Evolutionary conservation across 352 stramenopile genomes (phyloP).

Genomic region (Phytophthora pini): DNA sequence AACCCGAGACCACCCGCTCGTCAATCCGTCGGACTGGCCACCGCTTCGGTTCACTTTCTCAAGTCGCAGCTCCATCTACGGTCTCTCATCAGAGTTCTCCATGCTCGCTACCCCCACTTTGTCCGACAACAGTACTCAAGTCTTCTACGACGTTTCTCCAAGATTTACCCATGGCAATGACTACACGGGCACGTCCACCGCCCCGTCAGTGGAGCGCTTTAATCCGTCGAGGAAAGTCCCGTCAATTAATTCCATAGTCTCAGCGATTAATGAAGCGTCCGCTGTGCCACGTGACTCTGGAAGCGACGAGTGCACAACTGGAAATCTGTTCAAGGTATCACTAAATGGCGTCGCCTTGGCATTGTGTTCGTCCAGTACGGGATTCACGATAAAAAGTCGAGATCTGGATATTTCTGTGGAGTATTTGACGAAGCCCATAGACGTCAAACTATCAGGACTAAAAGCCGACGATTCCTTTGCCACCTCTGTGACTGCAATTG

Average conservation of each 20-base stretch:
- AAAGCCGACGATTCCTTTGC: background rate
- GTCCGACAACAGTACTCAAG: background rate
- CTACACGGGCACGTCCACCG: constrained; percentile 3
- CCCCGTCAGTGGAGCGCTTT: constrained; percentile 1
- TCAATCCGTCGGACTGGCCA: constrained; percentile 9
- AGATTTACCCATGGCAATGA: constrained; percentile 14
- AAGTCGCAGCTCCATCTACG: constrained; percentile 21
- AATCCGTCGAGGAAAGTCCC: constrained; percentile 7
- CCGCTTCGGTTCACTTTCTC: constrained; percentile 32
- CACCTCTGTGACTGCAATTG: constrained; percentile 7
- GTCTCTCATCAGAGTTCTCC: constrained; percentile 25
- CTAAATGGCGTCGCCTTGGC: constrained; percentile 7
- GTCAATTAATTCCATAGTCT: constrained; percentile 21
- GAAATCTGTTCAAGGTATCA: constrained; percentile 14
- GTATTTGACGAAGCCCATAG: background rate
- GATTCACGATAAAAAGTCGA: constrained; percentile 13
- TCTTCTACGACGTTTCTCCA: constrained; percentile 33
- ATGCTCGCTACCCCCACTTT: constrained; percentile 33
- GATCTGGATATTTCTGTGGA: constrained; percentile 20
- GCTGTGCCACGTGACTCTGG: background rate
- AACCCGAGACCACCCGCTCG: background rate
- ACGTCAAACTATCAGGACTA: background rate
- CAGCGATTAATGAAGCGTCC: constrained; percentile 13
- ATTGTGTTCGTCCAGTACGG: constrained; percentile 4
- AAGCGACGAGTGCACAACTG: constrained; percentile 8